phyloP scores from a whole-genome alignment of 2,329 filamentous ascomycete genomes.

The Nemania diffusa region DNA sequence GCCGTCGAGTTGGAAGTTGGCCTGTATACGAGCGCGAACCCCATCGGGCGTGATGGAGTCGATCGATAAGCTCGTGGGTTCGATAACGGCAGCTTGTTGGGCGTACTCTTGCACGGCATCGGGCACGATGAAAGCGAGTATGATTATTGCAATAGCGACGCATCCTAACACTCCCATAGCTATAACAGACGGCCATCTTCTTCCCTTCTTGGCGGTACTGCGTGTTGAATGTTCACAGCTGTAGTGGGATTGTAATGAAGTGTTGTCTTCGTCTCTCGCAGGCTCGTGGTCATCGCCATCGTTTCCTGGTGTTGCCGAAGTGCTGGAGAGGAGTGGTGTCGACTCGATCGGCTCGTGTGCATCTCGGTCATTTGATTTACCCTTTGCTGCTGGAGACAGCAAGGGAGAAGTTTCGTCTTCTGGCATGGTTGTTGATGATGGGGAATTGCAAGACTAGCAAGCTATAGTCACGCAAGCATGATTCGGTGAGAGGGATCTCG shows the following conservation, averaged over 20 bases:
- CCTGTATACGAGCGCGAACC: constrained; percentile 81
- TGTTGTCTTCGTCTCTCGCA: constrained; percentile 48
- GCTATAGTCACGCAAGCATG: constrained; percentile 26
- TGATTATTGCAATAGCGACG: constrained; percentile 73
- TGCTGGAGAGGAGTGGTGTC: constrained; percentile 62
- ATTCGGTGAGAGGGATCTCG: background rate
- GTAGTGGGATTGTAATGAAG: constrained; percentile 48
- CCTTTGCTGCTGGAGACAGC: constrained; percentile 42
- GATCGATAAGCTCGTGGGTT: constrained; percentile 85
- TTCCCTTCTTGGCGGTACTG: constrained; percentile 53
- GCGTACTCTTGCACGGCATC: constrained; percentile 86
- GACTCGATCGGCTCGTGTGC: constrained; percentile 53
- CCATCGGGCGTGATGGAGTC: constrained; percentile 84
- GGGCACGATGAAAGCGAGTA: constrained; percentile 83
- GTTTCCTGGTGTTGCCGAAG: constrained; percentile 52
- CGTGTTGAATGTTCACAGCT: constrained; percentile 41
- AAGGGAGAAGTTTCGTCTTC: constrained; percentile 31
- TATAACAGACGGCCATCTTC: constrained; percentile 81
- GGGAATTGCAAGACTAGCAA: constrained; percentile 8
- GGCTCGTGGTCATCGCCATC: constrained; percentile 51
- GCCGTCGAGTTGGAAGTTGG: constrained; percentile 83
- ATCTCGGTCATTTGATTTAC: constrained; percentile 41
- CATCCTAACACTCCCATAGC: constrained; percentile 74
- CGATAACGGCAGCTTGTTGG: constrained; percentile 81
- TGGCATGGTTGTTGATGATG: constrained; percentile 25